phyloP scores from a whole-genome alignment of 495 filamentous ascomycete species.

The Xylaria venustula region DNA sequence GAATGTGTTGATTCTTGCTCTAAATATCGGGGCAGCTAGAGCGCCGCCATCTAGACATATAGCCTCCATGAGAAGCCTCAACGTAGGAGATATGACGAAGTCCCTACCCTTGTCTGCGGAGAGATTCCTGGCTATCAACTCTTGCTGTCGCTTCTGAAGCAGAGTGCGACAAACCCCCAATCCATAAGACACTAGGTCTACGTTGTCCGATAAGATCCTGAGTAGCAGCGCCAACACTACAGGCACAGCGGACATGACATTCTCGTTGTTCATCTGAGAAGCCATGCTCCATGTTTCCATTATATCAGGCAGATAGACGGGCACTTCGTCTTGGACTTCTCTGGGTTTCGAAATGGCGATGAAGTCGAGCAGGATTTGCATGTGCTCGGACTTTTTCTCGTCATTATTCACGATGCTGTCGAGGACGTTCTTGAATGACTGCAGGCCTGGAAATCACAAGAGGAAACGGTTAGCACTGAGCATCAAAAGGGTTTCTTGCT shows the following conservation, averaged over 20 bases:
- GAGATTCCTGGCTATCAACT: slow-evolving; percentile 68
- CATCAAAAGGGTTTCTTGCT: not conserved
- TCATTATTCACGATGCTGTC: slow-evolving; percentile 59
- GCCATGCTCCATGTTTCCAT: slow-evolving; percentile 79
- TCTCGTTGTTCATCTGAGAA: slow-evolving; percentile 67
- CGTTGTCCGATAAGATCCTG: slow-evolving; percentile 63
- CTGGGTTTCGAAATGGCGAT: slow-evolving; percentile 64
- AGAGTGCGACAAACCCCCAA: slow-evolving; percentile 70
- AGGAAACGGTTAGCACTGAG: slow-evolving; percentile 12
- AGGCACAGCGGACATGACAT: slow-evolving; percentile 69
- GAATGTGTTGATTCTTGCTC: slow-evolving; percentile 67
- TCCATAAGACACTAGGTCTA: slow-evolving; percentile 71
- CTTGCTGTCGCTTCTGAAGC: slow-evolving; percentile 68
- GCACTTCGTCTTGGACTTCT: slow-evolving; percentile 49
- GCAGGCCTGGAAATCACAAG: slow-evolving; percentile 53
- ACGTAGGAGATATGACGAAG: slow-evolving; percentile 77
- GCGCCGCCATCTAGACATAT: slow-evolving; percentile 78
- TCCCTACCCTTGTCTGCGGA: slow-evolving; percentile 74
- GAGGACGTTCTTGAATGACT: slow-evolving; percentile 75
- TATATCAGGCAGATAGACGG: slow-evolving; percentile 66
- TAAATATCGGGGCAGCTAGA: slow-evolving; percentile 67
- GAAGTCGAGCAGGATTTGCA: slow-evolving; percentile 67
- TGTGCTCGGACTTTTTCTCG: slow-evolving; percentile 45
- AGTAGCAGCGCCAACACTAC: slow-evolving; percentile 76
- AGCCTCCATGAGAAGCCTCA: slow-evolving; percentile 77